Percentiles rank a stretch among this genome's conserved stretches.
Conservation (phyloP, 192 early-diverging fungal genomes). For the Spizellomyces punctatus region DNA sequence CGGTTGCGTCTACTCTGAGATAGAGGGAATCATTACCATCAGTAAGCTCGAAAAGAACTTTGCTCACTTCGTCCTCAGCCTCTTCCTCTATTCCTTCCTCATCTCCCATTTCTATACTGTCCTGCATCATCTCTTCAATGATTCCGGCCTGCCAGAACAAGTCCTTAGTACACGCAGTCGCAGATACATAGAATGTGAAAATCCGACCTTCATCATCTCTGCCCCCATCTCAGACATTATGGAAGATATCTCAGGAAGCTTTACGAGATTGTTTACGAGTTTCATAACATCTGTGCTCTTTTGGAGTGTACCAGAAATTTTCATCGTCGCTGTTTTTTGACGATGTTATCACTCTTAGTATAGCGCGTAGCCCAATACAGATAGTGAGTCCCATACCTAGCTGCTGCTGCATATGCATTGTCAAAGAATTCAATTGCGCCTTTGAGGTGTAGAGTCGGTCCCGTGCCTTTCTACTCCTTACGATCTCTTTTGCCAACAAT, state of each 20-base stretch:
- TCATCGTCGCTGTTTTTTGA: constrained; percentile 74
- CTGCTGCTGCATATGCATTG: constrained; percentile 87
- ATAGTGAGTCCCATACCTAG: constrained; percentile 55
- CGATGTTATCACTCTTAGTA: no score
- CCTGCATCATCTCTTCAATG: constrained; percentile 94
- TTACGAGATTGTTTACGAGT: constrained; percentile 83
- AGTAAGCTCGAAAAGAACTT: constrained; percentile 85
- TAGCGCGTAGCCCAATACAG: no score
- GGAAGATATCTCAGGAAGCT: constrained; percentile 80
- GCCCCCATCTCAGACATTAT: constrained; percentile 89
- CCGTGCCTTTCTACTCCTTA: constrained; percentile 76
- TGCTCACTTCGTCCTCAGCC: constrained; percentile 91
- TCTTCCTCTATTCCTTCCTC: constrained; percentile 93
- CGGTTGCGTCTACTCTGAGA: no score
- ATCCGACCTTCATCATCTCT: constrained; percentile 93
- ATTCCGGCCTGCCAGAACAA: constrained; percentile 74
- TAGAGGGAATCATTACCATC: constrained; percentile 57
- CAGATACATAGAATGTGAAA: background rate
- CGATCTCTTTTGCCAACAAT: constrained; percentile 82
- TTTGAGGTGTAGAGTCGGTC: constrained; percentile 82
- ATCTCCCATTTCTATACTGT: constrained; percentile 83
- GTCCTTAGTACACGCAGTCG: background rate
- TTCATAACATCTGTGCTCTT: constrained; percentile 92
- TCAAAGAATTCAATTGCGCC: constrained; percentile 90
- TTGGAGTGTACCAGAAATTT: constrained; percentile 84